Evolutionary conservation across 2,329 filamentous ascomycete species (phyloP).

Genomic region (Talaromyces sp.): DNA sequence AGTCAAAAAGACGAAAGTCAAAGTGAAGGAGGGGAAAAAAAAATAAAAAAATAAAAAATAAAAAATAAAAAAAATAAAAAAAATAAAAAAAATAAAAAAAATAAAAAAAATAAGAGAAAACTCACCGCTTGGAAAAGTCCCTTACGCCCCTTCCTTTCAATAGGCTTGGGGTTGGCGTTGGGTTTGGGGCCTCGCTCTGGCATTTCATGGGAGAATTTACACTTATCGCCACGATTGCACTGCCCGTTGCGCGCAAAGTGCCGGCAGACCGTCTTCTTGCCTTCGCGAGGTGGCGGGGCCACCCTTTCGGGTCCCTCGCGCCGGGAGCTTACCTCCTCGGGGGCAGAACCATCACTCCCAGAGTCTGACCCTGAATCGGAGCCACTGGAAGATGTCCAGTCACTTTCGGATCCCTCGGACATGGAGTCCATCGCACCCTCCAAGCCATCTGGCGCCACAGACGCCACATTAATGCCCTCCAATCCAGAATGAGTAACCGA

Average conservation of each 20-base stretch:
- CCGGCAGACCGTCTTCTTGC: slow-evolving; percentile 40
- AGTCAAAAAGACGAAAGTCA: no score
- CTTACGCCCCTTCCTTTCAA: slow-evolving; percentile 38
- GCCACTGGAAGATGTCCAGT: slow-evolving; percentile 45
- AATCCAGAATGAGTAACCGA: not conserved
- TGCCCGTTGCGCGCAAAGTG: slow-evolving; percentile 46
- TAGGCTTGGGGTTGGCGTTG: slow-evolving; percentile 12
- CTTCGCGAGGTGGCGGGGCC: slow-evolving; percentile 40
- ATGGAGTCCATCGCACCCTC: slow-evolving; percentile 16
- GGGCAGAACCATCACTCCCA: slow-evolving; percentile 38
- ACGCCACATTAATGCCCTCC: not conserved
- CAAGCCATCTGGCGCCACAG: slow-evolving; percentile 3
- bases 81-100: slow-evolving; percentile 5
- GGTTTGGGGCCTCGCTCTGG: slow-evolving; percentile 25
- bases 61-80: slow-evolving; percentile 1
- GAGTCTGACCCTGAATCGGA: slow-evolving; percentile 32
- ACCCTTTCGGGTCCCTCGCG: slow-evolving; percentile 44
- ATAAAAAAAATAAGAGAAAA: slow-evolving; percentile 10
- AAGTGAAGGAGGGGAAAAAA: no score
- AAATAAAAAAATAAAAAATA: no score
- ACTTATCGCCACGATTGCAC: slow-evolving; percentile 46
- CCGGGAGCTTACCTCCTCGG: slow-evolving; percentile 47
- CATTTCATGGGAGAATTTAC: slow-evolving; percentile 47
- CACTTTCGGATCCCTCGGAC: slow-evolving; percentile 30
- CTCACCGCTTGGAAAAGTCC: slow-evolving; percentile 49